Percentiles rank a stretch among this genome's conserved stretches.
Conservation (phyloP, 2,329 filamentous ascomycete species). For the Aspergillus pseudoterreus region DNA sequence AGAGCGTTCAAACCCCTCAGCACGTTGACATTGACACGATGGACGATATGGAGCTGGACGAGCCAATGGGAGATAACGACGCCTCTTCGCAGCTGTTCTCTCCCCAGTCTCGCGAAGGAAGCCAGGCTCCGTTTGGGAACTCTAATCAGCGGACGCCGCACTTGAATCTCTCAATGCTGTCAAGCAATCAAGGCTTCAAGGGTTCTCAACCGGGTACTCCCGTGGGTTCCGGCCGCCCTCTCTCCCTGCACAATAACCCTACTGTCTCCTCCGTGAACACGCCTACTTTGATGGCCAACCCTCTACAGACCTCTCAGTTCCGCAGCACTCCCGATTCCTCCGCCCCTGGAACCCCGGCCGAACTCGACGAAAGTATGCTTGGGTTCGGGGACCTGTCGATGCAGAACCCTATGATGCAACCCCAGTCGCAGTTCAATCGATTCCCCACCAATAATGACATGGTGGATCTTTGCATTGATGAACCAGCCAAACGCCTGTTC, state of each 20-base stretch:
- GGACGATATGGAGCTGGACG: constrained; percentile 97
- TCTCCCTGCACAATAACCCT: constrained; percentile 84
- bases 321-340: constrained; percentile 61
- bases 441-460: constrained; percentile 49
- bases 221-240: constrained; percentile 62
- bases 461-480: constrained; percentile 72
- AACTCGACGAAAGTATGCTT: constrained; percentile 71
- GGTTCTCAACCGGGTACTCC: constrained; percentile 85
- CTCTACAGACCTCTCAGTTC: constrained; percentile 57
- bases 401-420: constrained; percentile 45
- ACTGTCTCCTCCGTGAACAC: constrained; percentile 97
- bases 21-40: constrained; percentile 72
- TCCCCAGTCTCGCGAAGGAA: constrained; percentile 65
- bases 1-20: constrained; percentile 28
- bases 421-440: constrained; percentile 36
- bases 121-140: constrained; percentile 59
- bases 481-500: constrained; percentile 90
- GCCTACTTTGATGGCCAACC: constrained; percentile 78
- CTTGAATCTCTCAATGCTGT: constrained; percentile 75
- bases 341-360: constrained; percentile 65
- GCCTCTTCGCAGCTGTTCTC: constrained; percentile 42
- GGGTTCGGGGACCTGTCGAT: constrained; percentile 60
- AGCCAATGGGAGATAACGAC: constrained; percentile 58
- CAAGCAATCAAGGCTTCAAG: constrained; percentile 71
- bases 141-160: constrained; percentile 59